phyloP scores from a whole-genome alignment of 805 yeast genomes.

The Barnettozyma vustinii region DNA sequence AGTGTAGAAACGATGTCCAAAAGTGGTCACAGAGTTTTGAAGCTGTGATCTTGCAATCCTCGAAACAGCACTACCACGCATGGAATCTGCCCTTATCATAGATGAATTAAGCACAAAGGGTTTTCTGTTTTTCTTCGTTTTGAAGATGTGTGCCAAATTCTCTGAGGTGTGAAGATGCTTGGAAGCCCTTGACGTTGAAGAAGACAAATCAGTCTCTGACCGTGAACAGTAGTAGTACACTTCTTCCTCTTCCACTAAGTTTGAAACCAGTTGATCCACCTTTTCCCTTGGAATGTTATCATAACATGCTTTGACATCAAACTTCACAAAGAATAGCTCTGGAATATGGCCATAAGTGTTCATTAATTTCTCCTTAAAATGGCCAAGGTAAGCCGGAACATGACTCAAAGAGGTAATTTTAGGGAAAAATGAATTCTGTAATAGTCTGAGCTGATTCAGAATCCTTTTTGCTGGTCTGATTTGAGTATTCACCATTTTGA shows the following conservation, averaged over 20 bases:
- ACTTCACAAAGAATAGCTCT: slow-evolving; percentile 48
- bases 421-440: slow-evolving; percentile 24
- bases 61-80: slow-evolving; percentile 41
- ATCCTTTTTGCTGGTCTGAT: slow-evolving; percentile 41
- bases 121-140: neutral
- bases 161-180: neutral
- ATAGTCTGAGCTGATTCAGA: slow-evolving; percentile 29
- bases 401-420: slow-evolving; percentile 40
- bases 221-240: slow-evolving; percentile 8
- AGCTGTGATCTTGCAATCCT: slow-evolving; percentile 48
- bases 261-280: slow-evolving; percentile 31
- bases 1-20: slow-evolving; percentile 33
- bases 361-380: slow-evolving; percentile 31
- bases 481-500: slow-evolving; percentile 30
- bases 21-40: slow-evolving; percentile 39
- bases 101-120: neutral
- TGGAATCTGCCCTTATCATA: slow-evolving; percentile 14
- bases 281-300: slow-evolving; percentile 58
- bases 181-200: slow-evolving; percentile 31
- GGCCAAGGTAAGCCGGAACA: slow-evolving; percentile 33
- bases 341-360: slow-evolving; percentile 27
- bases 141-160: neutral
- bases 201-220: slow-evolving; percentile 14
- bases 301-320: slow-evolving; percentile 74
- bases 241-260: slow-evolving; percentile 25